Evolutionary conservation across 202 grass and related monocot genomes (phyloP).

Genomic region (Zizania palustris): DNA sequence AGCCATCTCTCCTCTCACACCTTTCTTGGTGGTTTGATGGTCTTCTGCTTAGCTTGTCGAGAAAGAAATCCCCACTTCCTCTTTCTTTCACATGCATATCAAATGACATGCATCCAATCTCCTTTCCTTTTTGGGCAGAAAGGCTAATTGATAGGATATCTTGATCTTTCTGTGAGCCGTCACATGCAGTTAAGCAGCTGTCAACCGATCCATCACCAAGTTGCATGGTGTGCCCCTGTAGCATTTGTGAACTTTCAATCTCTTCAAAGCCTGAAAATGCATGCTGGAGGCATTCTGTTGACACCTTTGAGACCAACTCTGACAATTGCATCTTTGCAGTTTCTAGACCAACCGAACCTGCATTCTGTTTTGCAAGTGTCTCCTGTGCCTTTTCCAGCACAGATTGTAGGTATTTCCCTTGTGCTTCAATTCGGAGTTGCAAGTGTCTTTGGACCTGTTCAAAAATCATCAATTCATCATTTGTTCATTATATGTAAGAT

Average conservation of each 20-base stretch:
- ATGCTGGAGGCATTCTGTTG: slow-evolving; percentile 70
- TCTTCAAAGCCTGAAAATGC: slow-evolving; percentile 64
- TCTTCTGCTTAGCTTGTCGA: slow-evolving; percentile 63
- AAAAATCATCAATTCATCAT: slow-evolving; percentile 25
- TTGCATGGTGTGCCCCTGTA: slow-evolving; percentile 60
- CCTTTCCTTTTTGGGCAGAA: slow-evolving; percentile 57
- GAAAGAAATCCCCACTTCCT: slow-evolving; percentile 51
- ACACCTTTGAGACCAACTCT: slow-evolving; percentile 80
- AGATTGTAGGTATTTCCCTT: slow-evolving; percentile 91
- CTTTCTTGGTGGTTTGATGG: slow-evolving; percentile 55
- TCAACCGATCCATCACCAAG: slow-evolving; percentile 75
- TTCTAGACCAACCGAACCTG: slow-evolving; percentile 65
- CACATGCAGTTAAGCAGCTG: slow-evolving; percentile 87
- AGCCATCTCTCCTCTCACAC: slow-evolving; percentile 45
- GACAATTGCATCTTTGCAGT: slow-evolving; percentile 75
- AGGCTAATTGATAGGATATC: slow-evolving; percentile 64
- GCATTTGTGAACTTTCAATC: slow-evolving; percentile 47
- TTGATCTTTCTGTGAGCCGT: slow-evolving; percentile 76
- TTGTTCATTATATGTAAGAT: slow-evolving; percentile 20
- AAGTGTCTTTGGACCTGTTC: slow-evolving; percentile 87
- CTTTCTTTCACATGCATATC: slow-evolving; percentile 50
- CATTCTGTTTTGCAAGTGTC: slow-evolving; percentile 77
- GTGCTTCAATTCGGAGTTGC: slow-evolving; percentile 95
- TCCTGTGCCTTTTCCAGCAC: slow-evolving; percentile 93
- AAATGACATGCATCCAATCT: slow-evolving; percentile 43